Conservation (phyloP, 441 rosid species). For the Daphne laureola region DNA sequence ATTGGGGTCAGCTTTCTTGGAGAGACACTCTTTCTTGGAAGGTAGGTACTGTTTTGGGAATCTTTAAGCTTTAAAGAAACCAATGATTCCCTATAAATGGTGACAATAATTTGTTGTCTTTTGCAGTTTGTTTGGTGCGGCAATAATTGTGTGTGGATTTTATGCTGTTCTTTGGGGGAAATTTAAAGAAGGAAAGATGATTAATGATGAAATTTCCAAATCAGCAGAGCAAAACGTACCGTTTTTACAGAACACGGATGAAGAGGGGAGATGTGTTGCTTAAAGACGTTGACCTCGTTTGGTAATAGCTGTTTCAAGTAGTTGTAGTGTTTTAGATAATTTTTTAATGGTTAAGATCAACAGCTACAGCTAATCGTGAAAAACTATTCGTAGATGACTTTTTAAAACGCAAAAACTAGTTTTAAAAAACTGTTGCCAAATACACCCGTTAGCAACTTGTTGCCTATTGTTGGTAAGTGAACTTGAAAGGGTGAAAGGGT, state of each 20-base stretch:
- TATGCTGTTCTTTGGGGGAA: slow-evolving; percentile 32
- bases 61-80: too few species aligned
- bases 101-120: not conserved
- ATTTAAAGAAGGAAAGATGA: slow-evolving; percentile 15
- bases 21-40: slow-evolving; percentile 29
- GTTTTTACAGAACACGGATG: slow-evolving; percentile 13
- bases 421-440: too few species aligned
- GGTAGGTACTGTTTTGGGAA: slow-evolving; percentile 25
- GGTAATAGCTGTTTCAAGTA: too few species aligned
- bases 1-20: slow-evolving; percentile 23
- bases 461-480: too few species aligned
- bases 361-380: too few species aligned
- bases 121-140: slow-evolving; percentile 33
- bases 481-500: too few species aligned
- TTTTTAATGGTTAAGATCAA: too few species aligned
- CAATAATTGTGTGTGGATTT: slow-evolving; percentile 25
- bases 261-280: not conserved
- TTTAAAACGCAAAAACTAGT: too few species aligned
- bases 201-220: slow-evolving; percentile 1
- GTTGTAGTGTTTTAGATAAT: too few species aligned
- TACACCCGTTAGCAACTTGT: too few species aligned
- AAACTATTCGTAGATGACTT: too few species aligned
- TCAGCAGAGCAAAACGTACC: slow-evolving; percentile 13
- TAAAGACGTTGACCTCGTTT: not conserved
- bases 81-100: not conserved